phyloP scores from a whole-genome alignment of 768 basidiomycete species.

The Lentinula sp. region DNA sequence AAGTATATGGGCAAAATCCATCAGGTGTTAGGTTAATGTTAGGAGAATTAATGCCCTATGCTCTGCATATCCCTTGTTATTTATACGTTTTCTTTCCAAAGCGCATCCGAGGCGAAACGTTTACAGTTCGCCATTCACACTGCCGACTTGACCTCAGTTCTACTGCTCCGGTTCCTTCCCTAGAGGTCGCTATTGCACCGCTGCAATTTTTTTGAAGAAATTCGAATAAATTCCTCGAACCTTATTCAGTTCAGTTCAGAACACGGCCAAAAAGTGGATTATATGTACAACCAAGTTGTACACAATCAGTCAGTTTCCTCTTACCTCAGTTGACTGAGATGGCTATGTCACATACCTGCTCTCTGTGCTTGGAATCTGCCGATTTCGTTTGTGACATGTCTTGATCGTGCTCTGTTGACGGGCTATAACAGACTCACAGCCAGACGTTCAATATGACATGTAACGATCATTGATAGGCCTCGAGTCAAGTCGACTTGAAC shows the following conservation, averaged over 20 bases:
- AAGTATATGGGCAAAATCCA: slow-evolving; percentile 27
- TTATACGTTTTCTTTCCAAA: not conserved
- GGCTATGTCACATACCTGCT: not conserved
- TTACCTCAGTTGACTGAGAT: not conserved
- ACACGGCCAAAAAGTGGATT: not conserved
- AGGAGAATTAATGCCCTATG: not conserved
- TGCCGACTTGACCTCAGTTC: too few relatives aligned
- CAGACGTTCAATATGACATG: not conserved
- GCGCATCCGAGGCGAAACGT: not conserved
- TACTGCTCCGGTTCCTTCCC: too few relatives aligned
- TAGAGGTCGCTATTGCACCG: too few relatives aligned
- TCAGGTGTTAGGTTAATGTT: not conserved
- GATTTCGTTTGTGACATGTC: too few relatives aligned
- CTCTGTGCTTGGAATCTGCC: not conserved
- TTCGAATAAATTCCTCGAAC: not conserved
- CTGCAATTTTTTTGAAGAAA: not conserved
- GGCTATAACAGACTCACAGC: too few relatives aligned
- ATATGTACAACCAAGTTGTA: not conserved
- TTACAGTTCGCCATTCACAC: too few relatives aligned
- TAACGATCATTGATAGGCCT: not conserved
- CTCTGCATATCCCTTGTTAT: not conserved
- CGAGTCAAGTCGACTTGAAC: too few relatives aligned
- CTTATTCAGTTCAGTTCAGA: not conserved
- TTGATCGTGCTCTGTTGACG: too few relatives aligned
- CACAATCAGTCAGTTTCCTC: not conserved